Conservation (phyloP, 2,329 filamentous ascomycete species). For the Thermoascus crustaceus region DNA sequence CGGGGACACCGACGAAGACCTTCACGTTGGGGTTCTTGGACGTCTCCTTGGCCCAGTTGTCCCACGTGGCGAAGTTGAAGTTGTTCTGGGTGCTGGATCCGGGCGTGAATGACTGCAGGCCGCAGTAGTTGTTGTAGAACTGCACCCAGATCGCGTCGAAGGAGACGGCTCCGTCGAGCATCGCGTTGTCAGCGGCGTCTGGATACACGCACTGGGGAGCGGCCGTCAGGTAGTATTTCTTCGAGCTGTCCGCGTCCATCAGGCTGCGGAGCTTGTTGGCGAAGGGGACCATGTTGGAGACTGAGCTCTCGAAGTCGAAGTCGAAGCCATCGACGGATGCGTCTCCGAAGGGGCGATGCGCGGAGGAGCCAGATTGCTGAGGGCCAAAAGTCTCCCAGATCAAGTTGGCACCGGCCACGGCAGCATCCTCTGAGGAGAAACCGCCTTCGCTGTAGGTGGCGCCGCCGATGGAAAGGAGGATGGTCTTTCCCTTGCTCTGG, state of each 20-base stretch:
- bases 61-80: slow-evolving; percentile 58
- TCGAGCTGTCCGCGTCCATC: slow-evolving; percentile 46
- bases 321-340: slow-evolving; percentile 67
- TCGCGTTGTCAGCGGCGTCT: slow-evolving; percentile 50
- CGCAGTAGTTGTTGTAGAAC: slow-evolving; percentile 64
- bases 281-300: slow-evolving; percentile 54
- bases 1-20: slow-evolving; percentile 55
- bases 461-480: slow-evolving; percentile 64
- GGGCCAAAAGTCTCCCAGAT: slow-evolving; percentile 68
- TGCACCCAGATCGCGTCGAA: slow-evolving; percentile 58
- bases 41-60: slow-evolving; percentile 53
- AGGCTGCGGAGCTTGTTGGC: slow-evolving; percentile 48
- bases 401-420: slow-evolving; percentile 49
- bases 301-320: slow-evolving; percentile 61
- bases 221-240: slow-evolving; percentile 53
- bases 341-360: slow-evolving; percentile 57
- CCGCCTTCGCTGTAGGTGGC: slow-evolving; percentile 62
- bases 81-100: slow-evolving; percentile 41
- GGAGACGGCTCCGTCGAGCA: slow-evolving; percentile 46
- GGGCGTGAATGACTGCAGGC: slow-evolving; percentile 44
- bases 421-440: slow-evolving; percentile 48
- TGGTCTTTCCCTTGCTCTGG: slow-evolving; percentile 60
- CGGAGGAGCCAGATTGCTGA: slow-evolving; percentile 30
- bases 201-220: slow-evolving; percentile 63
- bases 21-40: slow-evolving; percentile 54